Base-by-base conservation (phyloP, 805 yeast genomes). In the Candida parachauliodes region DNA sequence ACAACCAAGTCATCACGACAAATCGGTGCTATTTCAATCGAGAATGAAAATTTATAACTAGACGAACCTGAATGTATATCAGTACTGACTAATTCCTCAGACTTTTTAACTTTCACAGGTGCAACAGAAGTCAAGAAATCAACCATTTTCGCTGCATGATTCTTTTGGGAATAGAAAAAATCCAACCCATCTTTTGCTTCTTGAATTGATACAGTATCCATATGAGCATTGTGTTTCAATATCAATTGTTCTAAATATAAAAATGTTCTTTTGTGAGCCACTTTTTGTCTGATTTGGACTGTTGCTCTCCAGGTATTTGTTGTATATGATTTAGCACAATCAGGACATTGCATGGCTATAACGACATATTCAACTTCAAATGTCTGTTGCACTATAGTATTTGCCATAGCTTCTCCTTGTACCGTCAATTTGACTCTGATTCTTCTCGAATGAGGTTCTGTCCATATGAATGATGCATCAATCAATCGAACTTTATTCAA, bases 401-500 rank as follows among this genome's bases (percentile, higher is more conserved):
- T 88, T 20, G 82, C 72, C 77, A 88, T 81, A 17, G 96, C 97
- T 60, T 93, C 98, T 48, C 97, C 97, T 63, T 91, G 98, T 21
- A 93, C 96, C 0, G 97, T 88, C 38, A 93, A 65, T 55, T 89
- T 88, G 46, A 94, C 79, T 60, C 88, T 80, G 43, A 91, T 79
- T 70, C 99, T 82, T 62, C 98, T 77, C 19, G 97, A 88, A 62
- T 93, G 99, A 3, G 99, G 98, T 67, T 93, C 99, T 1, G 99
- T 93, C 99, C 99, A 93, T 44, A 94, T 79, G 52, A 89, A 93
- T 4, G 89, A 77, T 2, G 98, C 99, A 65, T 93, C 98, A 28
- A 88, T 79, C 43, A 93, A 69, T 51, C 96, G 72, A 32, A 88
- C 93, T 54, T 85, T 84, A 48, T 77, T 81, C 49, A 93, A 71